phyloP scores from a whole-genome alignment of 2,329 filamentous ascomycete genomes.

The Leptographium lundbergii region DNA sequence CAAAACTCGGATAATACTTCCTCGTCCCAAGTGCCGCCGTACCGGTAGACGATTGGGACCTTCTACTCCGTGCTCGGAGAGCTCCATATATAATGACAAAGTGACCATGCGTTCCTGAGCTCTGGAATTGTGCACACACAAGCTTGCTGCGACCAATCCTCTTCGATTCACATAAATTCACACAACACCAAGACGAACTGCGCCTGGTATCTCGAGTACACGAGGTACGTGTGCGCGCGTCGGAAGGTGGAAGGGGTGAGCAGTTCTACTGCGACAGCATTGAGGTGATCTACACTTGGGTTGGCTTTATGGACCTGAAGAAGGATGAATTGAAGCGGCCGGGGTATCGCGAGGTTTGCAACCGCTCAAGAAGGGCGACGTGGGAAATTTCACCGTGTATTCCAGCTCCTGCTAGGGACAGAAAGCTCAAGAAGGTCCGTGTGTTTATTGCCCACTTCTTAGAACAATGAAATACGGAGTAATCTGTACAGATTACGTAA shows the following conservation, averaged over 20 bases:
- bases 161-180: too few relatives aligned
- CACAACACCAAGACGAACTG: background rate
- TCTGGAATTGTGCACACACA: background rate
- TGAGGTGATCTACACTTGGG: slow-evolving; percentile 2
- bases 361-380: background rate
- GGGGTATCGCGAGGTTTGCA: background rate
- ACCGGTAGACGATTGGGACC: too few relatives aligned
- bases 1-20: too few relatives aligned
- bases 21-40: too few relatives aligned
- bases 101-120: background rate
- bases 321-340: background rate
- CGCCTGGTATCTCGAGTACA: background rate
- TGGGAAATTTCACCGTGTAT: background rate
- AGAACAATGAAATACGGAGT: too few relatives aligned
- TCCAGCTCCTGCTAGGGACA: background rate
- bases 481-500: too few relatives aligned
- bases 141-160: too few relatives aligned
- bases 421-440: background rate
- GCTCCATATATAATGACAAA: too few relatives aligned
- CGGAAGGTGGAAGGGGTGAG: background rate
- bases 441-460: background rate
- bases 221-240: background rate
- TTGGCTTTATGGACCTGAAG: background rate
- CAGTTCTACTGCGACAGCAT: background rate
- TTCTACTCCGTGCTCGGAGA: too few relatives aligned